Conservation (phyloP, 1,284 basidiomycete genomes). For the Heterobasidion annosum region DNA sequence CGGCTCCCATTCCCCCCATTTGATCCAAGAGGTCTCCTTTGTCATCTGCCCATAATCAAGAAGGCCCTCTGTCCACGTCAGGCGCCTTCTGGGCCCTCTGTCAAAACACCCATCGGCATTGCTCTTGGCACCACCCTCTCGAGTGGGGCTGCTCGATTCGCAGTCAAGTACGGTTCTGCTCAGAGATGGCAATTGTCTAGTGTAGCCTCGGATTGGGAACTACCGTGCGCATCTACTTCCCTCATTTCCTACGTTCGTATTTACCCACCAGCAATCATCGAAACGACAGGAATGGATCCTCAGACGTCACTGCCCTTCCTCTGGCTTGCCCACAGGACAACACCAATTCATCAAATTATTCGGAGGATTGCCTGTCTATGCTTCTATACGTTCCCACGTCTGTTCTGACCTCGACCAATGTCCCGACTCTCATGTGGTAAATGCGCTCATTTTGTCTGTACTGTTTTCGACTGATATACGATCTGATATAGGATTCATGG, state of each 20-base stretch:
- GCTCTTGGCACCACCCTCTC: conserved; percentile 43
- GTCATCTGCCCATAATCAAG: conserved; percentile 32
- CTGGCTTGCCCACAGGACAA: conserved; percentile 61
- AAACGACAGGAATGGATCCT: conserved; percentile 35
- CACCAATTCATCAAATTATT: conserved; percentile 35
- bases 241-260: background rate
- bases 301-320: conserved; percentile 48
- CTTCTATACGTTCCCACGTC: conserved; percentile 58
- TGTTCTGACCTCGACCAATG: conserved; percentile 22
- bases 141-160: conserved; percentile 42
- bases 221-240: conserved; percentile 42
- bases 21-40: conserved; percentile 26
- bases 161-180: conserved; percentile 58
- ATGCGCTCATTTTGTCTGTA: conserved; percentile 11
- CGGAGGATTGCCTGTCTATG: conserved; percentile 76
- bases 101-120: conserved; percentile 42
- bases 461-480: background rate
- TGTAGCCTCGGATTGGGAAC: conserved; percentile 42
- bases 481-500: conserved; percentile 68
- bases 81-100: conserved; percentile 18
- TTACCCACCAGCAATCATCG: background rate
- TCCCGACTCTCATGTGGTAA: conserved; percentile 61
- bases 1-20: conserved; percentile 14
- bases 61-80: conserved; percentile 31
- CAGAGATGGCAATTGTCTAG: conserved; percentile 50